Conservation (phyloP, 768 basidiomycete species). For the Phaffia tasmanica region DNA sequence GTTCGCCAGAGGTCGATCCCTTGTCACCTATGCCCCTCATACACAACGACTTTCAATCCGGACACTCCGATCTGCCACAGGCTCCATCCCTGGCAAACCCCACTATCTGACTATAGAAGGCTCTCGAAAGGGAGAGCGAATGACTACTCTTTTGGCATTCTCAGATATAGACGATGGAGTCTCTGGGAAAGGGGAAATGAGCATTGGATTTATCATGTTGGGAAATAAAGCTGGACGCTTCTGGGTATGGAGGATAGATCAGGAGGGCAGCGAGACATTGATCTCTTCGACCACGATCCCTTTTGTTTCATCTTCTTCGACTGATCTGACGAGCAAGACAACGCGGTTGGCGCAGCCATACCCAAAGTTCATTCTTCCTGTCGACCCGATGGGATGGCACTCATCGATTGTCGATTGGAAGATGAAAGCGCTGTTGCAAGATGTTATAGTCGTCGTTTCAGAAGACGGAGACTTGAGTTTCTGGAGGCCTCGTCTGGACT, state of each 20-base stretch:
- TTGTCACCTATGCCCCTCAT: constrained; percentile 2
- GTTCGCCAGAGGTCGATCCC: constrained; percentile 3
- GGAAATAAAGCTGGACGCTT: too few species aligned
- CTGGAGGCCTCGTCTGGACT: constrained; percentile 55
- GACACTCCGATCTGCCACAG: constrained; percentile 27
- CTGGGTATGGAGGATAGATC: too few species aligned
- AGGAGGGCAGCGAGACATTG: too few species aligned
- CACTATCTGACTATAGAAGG: constrained; percentile 26
- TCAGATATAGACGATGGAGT: constrained; percentile 38
- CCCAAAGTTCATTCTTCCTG: constrained; percentile 53
- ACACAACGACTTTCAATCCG: constrained; percentile 17
- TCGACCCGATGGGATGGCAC: constrained; percentile 40
- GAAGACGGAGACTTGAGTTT: constrained; percentile 69
- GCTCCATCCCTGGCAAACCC: constrained; percentile 27
- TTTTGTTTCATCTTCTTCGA: too few species aligned
- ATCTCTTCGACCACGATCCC: too few species aligned
- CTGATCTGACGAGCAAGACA: too few species aligned
- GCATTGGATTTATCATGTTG: too few species aligned
- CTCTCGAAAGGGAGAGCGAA: not conserved
- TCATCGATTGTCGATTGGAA: constrained; percentile 35
- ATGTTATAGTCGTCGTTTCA: constrained; percentile 68
- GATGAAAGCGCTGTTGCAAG: constrained; percentile 37
- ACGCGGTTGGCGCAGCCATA: constrained; percentile 31
- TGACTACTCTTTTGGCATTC: constrained; percentile 31
- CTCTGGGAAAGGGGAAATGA: constrained; percentile 2